phyloP scores from a whole-genome alignment of 2,329 filamentous ascomycete genomes.

The Pyrenochaeta sp. region DNA sequence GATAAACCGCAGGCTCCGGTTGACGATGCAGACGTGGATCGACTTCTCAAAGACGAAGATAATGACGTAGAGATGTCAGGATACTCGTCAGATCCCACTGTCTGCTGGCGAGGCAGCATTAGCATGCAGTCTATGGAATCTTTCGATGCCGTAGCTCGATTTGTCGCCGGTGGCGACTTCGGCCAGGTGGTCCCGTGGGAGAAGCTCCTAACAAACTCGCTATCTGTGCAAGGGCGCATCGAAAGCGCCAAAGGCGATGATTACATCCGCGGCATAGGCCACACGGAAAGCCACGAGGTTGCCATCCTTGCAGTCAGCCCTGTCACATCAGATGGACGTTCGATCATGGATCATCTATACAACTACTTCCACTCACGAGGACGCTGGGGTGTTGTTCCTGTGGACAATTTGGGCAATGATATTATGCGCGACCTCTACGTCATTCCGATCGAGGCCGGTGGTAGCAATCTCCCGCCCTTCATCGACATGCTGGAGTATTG shows the following conservation, averaged over 20 bases:
- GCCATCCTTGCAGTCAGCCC: constrained; percentile 77
- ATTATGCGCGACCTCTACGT: constrained; percentile 92
- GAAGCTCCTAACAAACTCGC: constrained; percentile 73
- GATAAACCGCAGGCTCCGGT: constrained; percentile 63
- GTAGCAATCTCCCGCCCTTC: constrained; percentile 77
- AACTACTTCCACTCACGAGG: constrained; percentile 85
- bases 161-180: constrained; percentile 85
- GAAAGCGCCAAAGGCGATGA: constrained; percentile 83
- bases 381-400: constrained; percentile 80
- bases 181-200: constrained; percentile 73
- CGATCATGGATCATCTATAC: constrained; percentile 77
- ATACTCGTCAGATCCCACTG: constrained; percentile 72
- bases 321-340: constrained; percentile 66
- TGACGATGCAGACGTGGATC: constrained; percentile 88
- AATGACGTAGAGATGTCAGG: constrained; percentile 81
- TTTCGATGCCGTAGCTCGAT: constrained; percentile 79
- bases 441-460: constrained; percentile 80
- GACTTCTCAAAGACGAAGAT: constrained; percentile 83
- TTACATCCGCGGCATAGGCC: constrained; percentile 87
- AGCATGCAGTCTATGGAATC: constrained; percentile 79
- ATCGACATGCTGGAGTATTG: constrained; percentile 89
- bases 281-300: constrained; percentile 83
- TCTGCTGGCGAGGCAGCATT: constrained; percentile 61
- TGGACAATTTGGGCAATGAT: constrained; percentile 64
- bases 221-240: constrained; percentile 82